Evolutionary conservation across 371 early-diverging fungal genomes (phyloP).

Genomic region (Chytridiales sp.): DNA sequence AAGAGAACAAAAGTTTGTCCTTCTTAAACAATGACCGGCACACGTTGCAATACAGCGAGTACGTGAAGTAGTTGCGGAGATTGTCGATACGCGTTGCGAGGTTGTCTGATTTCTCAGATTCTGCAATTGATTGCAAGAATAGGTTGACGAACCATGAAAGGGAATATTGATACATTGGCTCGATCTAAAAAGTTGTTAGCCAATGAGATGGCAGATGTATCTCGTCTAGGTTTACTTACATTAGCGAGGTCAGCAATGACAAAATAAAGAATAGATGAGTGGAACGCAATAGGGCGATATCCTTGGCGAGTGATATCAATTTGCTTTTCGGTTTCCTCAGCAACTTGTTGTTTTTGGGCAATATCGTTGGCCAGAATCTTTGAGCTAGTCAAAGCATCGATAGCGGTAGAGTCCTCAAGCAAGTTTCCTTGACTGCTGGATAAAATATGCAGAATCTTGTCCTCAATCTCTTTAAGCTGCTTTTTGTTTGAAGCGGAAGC

Average conservation of each 20-base stretch:
- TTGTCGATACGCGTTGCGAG: constrained; percentile 50
- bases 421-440: constrained; percentile 54
- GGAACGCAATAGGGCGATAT: constrained; percentile 55
- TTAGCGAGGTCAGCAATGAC: constrained; percentile 60
- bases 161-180: constrained; percentile 64
- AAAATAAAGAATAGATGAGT: constrained; percentile 56
- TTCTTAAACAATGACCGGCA: constrained; percentile 61
- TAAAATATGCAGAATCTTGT: constrained; percentile 53
- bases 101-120: constrained; percentile 50
- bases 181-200: constrained; percentile 39
- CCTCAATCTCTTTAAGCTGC: constrained; percentile 60
- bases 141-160: constrained; percentile 57
- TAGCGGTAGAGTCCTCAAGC: constrained; percentile 55
- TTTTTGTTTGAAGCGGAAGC: constrained; percentile 54
- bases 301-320: constrained; percentile 58
- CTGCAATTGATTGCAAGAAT: constrained; percentile 51
- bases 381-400: constrained; percentile 54
- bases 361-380: constrained; percentile 57
- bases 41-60: constrained; percentile 56
- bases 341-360: constrained; percentile 55
- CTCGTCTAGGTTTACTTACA: constrained; percentile 31
- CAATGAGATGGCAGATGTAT: constrained; percentile 1
- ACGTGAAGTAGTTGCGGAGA: constrained; percentile 53
- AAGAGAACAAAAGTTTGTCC: constrained; percentile 61
- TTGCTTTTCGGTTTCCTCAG: constrained; percentile 57